Evolutionary conservation across 495 filamentous ascomycete species (phyloP), one percentile per base, ranked within the genome.

Genomic region (Neurospora sublineolata): DNA sequence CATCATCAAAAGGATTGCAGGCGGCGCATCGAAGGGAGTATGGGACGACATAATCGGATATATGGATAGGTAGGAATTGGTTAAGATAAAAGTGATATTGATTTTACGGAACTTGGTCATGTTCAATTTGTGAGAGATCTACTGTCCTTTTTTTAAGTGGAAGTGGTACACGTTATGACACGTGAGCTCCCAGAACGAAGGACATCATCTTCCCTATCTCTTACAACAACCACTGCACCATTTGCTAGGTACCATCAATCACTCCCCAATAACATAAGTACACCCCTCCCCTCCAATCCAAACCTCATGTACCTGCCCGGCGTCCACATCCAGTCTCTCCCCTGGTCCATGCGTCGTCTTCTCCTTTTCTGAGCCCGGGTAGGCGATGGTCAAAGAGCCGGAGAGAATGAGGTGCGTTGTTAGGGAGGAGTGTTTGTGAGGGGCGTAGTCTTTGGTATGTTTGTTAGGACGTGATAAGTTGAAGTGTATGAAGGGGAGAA

Each of bases 221-320:
- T n/a, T n/a, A n/a, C n/a, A n/a, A n/a, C n/a, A n/a, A n/a, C n/a
- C n/a, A n/a, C n/a, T n/a, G n/a, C n/a, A n/a, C n/a, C n/a, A n/a
- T n/a, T n/a, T n/a, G n/a, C n/a, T n/a, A n/a, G n/a, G n/a, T n/a
- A n/a, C n/a, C n/a, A n/a, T n/a, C n/a, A n/a, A 52, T 72, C 69
- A 93, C 78, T 93, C 92, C 23, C 93, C 93, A 80, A 95, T 93
- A 27, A 94, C 91, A 83, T 93, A 93, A 44, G 91, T 93, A 81
- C 93, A 96, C 0, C 93, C 93, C 70, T 89, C 84, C 1, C 78
- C 44, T 0, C 93, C 92, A 74, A 94, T 89, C 93, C 92, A 95
- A 23, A 95, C 92, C 83, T 95, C 93, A 81, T 95, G 93, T 11
- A 87, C 71, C 58, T 88, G 86, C 0, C 85, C 84, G 1, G 91